Conservation (phyloP, 108 stramenopile species). For the Nitzschia palea region DNA sequence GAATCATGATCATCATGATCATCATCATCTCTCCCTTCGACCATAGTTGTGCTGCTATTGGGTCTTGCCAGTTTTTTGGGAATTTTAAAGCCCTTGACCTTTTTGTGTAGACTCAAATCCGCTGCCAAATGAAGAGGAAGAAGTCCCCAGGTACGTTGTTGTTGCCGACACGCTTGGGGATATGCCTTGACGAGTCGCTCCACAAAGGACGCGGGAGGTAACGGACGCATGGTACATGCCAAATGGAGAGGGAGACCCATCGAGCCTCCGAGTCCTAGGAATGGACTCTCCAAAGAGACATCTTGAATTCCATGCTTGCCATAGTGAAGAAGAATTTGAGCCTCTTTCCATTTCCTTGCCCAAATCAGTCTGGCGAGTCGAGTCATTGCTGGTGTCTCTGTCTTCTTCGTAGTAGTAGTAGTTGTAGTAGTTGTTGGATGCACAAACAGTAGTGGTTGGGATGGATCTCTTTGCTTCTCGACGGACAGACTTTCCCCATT, state of each 20-base stretch:
- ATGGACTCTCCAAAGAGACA: neutral
- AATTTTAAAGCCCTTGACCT: too few species aligned
- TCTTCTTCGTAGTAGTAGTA: too few species aligned
- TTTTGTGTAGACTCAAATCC: conserved; percentile 14
- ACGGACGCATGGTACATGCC: conserved; percentile 18
- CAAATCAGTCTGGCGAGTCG: conserved; percentile 3
- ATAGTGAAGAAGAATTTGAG: neutral
- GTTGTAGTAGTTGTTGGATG: too few species aligned
- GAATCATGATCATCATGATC: too few species aligned
- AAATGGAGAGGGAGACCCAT: conserved; percentile 19
- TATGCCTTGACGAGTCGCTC: conserved; percentile 5
- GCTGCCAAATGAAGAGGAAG: conserved; percentile 22
- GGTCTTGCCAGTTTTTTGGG: too few species aligned
- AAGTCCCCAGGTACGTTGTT: conserved; percentile 5
- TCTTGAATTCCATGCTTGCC: neutral
- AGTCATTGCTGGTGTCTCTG: too few species aligned
- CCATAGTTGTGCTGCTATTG: neutral
- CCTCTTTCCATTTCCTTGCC: conserved; percentile 20
- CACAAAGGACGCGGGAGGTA: conserved; percentile 18
- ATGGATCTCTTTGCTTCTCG: too few species aligned
- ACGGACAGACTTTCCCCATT: too few species aligned
- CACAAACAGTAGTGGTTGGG: too few species aligned
- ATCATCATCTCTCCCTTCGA: too few species aligned
- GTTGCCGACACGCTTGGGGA: conserved; percentile 13
- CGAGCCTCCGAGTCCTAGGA: neutral